Evolutionary conservation across 2,329 filamentous ascomycete genomes (phyloP).

Genomic region (Cladophialophora immunda): DNA sequence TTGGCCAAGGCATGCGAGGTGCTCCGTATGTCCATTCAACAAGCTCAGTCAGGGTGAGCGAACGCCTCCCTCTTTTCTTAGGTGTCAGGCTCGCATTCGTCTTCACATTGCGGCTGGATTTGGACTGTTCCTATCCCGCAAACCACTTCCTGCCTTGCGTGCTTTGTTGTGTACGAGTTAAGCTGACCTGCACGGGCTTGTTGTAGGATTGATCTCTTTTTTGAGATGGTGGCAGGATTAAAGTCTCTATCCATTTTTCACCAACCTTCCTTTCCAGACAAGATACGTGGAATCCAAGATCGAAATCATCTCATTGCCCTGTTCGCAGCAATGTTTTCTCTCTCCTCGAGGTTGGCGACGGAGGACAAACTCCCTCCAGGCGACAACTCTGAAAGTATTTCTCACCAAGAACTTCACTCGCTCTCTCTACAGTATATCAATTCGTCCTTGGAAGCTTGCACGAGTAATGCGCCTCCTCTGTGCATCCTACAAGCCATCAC

Average conservation of each 20-base stretch:
- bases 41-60: constrained; percentile 21
- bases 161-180: constrained; percentile 1
- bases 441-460: constrained; percentile 44
- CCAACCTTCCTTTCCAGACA: constrained; percentile 43
- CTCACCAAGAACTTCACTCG: constrained; percentile 14
- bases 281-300: constrained; percentile 37
- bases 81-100: too few relatives aligned
- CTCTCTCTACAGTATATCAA: constrained; percentile 36
- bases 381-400: neutral
- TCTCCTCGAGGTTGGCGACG: constrained; percentile 40
- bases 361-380: constrained; percentile 11
- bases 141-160: too few relatives aligned
- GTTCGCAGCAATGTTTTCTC: constrained; percentile 46
- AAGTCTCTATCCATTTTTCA: constrained; percentile 45
- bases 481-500: constrained; percentile 50
- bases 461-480: constrained; percentile 45
- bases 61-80: neutral
- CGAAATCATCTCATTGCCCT: constrained; percentile 41
- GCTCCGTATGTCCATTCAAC: constrained; percentile 19
- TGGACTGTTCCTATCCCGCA: too few relatives aligned
- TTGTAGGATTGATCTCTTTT: constrained; percentile 40
- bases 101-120: constrained; percentile 1
- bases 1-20: constrained; percentile 20
- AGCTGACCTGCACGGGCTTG: constrained; percentile 1
- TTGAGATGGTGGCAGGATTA: constrained; percentile 41